Base-by-base conservation (phyloP, 768 basidiomycete species). In the Phallus indusiatus region DNA sequence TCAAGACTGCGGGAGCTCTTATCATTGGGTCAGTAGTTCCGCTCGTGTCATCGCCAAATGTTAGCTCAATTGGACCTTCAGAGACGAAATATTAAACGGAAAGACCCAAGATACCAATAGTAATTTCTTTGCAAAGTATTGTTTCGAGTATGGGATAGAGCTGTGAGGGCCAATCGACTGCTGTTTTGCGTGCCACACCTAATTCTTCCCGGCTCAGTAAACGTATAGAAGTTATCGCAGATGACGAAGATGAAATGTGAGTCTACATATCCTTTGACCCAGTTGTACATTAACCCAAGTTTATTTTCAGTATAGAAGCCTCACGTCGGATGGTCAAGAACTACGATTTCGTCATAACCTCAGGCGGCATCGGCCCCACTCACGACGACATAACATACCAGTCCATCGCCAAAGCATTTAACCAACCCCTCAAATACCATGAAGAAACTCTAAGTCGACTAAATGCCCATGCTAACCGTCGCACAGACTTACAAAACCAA, bases 371-470 rank as follows among this genome's bases (percentile, higher is more conserved):
- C 56, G 92, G 92, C 0, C 90, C 91, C 2, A 94, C 91, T 12
- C 90, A 93, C 66, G 91, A 91, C 67, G 90, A 94, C 67, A 95
- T 95, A 67, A 95, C 94, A 5, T 96, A 96, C 65, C 77, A 80
- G 5, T 88, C 90, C 1, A 81, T 98, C 20, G 92, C 88, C 5
- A 87, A 84, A 65, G 88, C 94, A 0, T 98, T 98, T 74, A 47
- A 72, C 52, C 83, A 87, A 61, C 74, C 75, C 0, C 83, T 94
- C 21, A 74, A 72, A 47, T 83, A 94, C 67, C 81, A 96, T 70
- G 65, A 79, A 5, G 94, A 95, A 64, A 93, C 90, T 0, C 76
- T 91, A 12, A 65, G 73, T 2, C 82, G 93, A 5, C 88, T 95
- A 84, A 74, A 70, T 34, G 82, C 79, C 17, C 76, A 83, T 69